A percentile compares a stretch with the other conserved stretches of the same genome.
These are phyloP conservation scores for Canna indica DNA, from an alignment of 176 grass and related monocot species.

Conservation along the genomic window DNA sequence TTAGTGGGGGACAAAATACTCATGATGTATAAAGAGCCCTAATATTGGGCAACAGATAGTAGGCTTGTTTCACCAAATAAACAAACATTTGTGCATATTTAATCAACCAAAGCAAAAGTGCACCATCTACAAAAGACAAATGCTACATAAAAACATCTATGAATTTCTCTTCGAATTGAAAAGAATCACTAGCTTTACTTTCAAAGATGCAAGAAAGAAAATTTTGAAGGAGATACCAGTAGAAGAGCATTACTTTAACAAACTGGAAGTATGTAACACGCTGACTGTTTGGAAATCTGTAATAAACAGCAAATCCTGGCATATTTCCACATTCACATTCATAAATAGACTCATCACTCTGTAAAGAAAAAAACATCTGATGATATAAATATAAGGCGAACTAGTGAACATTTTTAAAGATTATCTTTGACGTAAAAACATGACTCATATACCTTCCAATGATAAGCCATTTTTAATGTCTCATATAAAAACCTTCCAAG, in stretches of 20 bases:
- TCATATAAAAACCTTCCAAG: conserved; percentile 92
- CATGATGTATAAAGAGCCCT: too few relatives aligned
- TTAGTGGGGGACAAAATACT: too few relatives aligned
- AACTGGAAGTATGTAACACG: conserved; percentile 78
- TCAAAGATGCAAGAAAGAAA: conserved; percentile 18
- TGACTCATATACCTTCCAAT: conserved; percentile 77
- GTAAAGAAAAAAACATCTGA: conserved; percentile 25
- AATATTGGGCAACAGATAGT: too few relatives aligned
- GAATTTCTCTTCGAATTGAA: neutral
- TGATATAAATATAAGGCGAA: conserved; percentile 24
- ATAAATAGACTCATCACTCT: conserved; percentile 96
- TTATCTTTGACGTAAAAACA: too few relatives aligned
- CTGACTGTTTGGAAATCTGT: conserved; percentile 76
- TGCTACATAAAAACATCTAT: neutral
- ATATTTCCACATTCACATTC: conserved; percentile 95
- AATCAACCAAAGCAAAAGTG: too few relatives aligned
- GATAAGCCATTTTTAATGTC: conserved; percentile 91
- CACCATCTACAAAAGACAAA: neutral
- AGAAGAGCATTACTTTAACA: conserved; percentile 48
- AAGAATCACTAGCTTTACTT: neutral
- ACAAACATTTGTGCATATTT: too few relatives aligned
- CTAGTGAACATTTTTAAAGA: too few relatives aligned
- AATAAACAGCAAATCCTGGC: conserved; percentile 84
- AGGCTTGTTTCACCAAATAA: too few relatives aligned
- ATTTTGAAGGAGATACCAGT: conserved; percentile 22